Evolutionary conservation across 2,329 filamentous ascomycete genomes (phyloP).

Genomic region (Neoarthrinium moseri): DNA sequence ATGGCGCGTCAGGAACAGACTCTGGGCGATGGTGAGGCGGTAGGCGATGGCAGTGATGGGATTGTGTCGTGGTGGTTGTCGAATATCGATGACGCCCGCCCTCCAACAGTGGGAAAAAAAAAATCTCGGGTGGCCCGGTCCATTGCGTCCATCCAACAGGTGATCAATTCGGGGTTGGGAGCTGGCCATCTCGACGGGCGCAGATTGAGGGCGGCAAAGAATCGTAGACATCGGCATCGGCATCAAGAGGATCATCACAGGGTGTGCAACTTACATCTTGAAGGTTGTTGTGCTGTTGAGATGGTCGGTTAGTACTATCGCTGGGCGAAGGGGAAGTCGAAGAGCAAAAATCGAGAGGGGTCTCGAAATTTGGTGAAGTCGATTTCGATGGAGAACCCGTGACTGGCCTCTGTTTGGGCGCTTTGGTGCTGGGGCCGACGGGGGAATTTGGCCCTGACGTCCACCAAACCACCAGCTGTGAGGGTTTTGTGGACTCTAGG

Average conservation of each 20-base stretch:
- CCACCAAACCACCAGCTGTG: conserved; percentile 2
- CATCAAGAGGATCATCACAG: not conserved
- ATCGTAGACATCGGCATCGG: conserved; percentile 1
- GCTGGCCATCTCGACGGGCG: not conserved
- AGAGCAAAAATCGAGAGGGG: conserved; percentile 10
- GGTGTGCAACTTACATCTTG: conserved; percentile 9
- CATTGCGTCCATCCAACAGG: too few species aligned
- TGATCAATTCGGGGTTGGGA: too few species aligned
- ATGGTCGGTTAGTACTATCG: conserved; percentile 8
- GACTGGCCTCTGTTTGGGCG: conserved; percentile 5
- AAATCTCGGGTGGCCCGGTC: too few species aligned
- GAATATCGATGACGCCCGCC: too few species aligned
- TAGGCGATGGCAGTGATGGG: too few species aligned
- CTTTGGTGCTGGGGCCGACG: too few species aligned
- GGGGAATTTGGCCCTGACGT: conserved; percentile 4
- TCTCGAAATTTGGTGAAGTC: conserved; percentile 9
- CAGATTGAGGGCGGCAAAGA: not conserved
- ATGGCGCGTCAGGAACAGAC: too few species aligned
- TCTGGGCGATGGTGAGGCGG: too few species aligned
- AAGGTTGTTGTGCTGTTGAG: not conserved
- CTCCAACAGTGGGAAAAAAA: too few species aligned
- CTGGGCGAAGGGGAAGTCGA: conserved; percentile 7
- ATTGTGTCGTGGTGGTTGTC: too few species aligned
- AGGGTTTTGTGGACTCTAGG: conserved; percentile 10
- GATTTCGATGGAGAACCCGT: conserved; percentile 2